Base-by-base conservation (phyloP, 805 yeast genomes). In the Candida nemodendra region DNA sequence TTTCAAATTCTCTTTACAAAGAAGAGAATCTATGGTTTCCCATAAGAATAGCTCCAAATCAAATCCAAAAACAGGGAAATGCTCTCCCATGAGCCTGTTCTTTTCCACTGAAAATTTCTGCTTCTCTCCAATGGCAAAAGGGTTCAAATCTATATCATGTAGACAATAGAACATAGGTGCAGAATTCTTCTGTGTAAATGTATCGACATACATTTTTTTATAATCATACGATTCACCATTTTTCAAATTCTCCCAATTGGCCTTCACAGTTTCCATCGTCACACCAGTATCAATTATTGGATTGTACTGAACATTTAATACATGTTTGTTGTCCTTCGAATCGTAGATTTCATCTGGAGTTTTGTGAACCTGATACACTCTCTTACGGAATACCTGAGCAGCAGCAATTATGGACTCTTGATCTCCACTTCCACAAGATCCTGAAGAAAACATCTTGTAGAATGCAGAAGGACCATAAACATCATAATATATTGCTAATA, bases 331-430 rank as follows among this genome's bases (percentile, higher is more conserved):
- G 72, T 73, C 17, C 53, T 50, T 39, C 64, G 69, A 9, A 22
- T 27, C 13, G 24, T 34, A 28, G 25, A 57, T 54, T 9, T 74
- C 72, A 34, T 61, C 59, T 30, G 70, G 57, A 38, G 63, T 65
- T 44, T 56, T 64, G 23, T 67, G 58, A 11, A 72, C 75, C 45
- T 71, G 76, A 48, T 72, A 72, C 36, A 56, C 69, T 4, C 62
- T 57, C 34, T 66, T 62, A 16, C 54, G 50, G 27, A 63, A 57
- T 3, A 68, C 69, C 13, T 59, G 55, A 7, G 75, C 68, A 5
- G 76, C 75, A 0, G 75, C 75, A 41, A 70, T 59, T 39, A 72
- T 69, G 2, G 77, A 69, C 41, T 73, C 78, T 44, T 70, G 70
- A 44, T 71, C 76, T 27, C 77, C 77, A 44, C 71, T 74, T 3